These are phyloP conservation scores for Starmerella bacillaris DNA, from an alignment of 805 yeast genomes.

Conservation along the genomic window DNA sequence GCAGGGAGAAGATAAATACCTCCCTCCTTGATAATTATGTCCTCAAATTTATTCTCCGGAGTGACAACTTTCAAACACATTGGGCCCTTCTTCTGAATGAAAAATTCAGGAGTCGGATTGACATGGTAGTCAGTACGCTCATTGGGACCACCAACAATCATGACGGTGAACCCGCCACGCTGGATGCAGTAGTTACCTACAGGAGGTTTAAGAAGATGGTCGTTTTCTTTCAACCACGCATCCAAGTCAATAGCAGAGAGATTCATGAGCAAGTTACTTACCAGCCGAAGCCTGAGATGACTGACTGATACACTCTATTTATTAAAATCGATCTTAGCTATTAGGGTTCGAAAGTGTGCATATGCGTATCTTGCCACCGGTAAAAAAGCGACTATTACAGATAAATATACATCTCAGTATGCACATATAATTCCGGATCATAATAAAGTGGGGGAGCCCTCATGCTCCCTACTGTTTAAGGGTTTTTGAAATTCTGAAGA, in stretches of 20 bases:
- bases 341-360: too few relatives aligned
- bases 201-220: conserved; percentile 67
- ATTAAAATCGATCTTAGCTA: too few relatives aligned
- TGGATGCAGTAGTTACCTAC: conserved; percentile 82
- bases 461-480: too few relatives aligned
- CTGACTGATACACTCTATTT: too few relatives aligned
- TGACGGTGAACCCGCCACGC: conserved; percentile 79
- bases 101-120: conserved; percentile 89
- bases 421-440: too few relatives aligned
- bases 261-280: too few relatives aligned
- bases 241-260: conserved; percentile 50
- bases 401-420: too few relatives aligned
- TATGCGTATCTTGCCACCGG: too few relatives aligned
- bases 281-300: too few relatives aligned
- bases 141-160: conserved; percentile 94
- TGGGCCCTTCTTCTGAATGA: conserved; percentile 68
- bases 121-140: conserved; percentile 85
- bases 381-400: too few relatives aligned
- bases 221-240: conserved; percentile 66
- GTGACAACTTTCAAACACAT: conserved; percentile 67
- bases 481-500: too few relatives aligned
- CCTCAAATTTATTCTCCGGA: conserved; percentile 57
- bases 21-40: conserved; percentile 61
- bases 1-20: conserved; percentile 77
- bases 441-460: too few relatives aligned